These are phyloP conservation scores for Phytophthora citricola DNA, from an alignment of 352 stramenopile genomes.

Conservation along the genomic window DNA sequence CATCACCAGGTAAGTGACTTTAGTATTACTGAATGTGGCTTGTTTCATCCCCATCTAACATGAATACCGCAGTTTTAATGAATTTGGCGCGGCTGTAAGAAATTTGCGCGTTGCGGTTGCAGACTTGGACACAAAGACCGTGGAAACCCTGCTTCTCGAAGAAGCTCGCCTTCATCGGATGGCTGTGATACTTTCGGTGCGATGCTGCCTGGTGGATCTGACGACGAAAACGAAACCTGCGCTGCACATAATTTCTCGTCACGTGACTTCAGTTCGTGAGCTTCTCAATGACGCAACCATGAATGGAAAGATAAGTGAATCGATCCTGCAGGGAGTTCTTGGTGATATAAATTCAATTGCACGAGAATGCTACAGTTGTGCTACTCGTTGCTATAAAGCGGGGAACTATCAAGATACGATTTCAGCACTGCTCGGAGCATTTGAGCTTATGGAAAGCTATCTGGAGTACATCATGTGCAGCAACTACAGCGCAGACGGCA, in stretches of 20 bases:
- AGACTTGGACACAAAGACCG: constrained; percentile 16
- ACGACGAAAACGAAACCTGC: constrained; percentile 1
- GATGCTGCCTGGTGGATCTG: constrained; percentile 10
- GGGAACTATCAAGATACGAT: constrained; percentile 49
- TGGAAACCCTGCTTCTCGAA: constrained; percentile 44
- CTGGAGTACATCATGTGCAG: constrained; percentile 74
- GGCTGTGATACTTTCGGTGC: constrained; percentile 39
- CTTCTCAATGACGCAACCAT: constrained; percentile 54
- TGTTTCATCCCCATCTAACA: constrained; percentile 26
- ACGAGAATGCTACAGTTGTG: constrained; percentile 68
- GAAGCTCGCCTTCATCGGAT: constrained; percentile 60
- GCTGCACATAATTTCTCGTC: constrained; percentile 26
- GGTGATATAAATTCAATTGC: constrained; percentile 67
- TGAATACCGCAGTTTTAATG: constrained; percentile 36
- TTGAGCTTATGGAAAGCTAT: constrained; percentile 61
- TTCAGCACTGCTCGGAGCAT: constrained; percentile 47
- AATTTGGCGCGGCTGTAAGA: constrained; percentile 32
- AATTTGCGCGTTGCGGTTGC: constrained; percentile 22
- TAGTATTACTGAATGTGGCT: not conserved
- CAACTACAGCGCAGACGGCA: constrained; percentile 31
- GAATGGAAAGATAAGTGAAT: constrained; percentile 25
- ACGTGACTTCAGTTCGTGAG: constrained; percentile 38
- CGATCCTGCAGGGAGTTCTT: constrained; percentile 48
- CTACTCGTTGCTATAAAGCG: constrained; percentile 56
- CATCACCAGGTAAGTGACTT: constrained; percentile 41